Evolutionary conservation across 441 rosid genomes (phyloP).

Genomic region (Croton setiger): DNA sequence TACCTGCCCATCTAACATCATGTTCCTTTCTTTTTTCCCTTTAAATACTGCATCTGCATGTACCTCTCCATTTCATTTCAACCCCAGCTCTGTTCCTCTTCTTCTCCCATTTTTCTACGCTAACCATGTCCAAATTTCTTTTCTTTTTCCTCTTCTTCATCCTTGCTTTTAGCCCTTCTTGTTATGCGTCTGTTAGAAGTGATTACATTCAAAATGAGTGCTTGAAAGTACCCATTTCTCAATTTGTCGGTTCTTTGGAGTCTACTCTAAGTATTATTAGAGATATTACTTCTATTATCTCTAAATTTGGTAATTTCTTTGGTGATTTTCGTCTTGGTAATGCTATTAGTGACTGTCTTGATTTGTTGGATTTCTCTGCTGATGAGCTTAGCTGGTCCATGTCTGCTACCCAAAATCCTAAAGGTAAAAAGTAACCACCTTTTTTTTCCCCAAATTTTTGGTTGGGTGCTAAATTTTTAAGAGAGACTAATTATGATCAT

Average conservation of each 20-base stretch:
- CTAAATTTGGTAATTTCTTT: conserved; percentile 40
- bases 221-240: conserved; percentile 46
- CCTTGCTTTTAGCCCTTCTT: neutral
- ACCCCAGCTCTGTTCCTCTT: no score
- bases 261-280: conserved; percentile 37
- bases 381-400: conserved; percentile 70
- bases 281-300: conserved; percentile 42
- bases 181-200: neutral
- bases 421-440: conserved; percentile 31
- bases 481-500: neutral
- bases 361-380: conserved; percentile 67
- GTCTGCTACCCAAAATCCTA: conserved; percentile 69
- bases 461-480: neutral
- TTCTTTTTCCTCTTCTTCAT: conserved; percentile 12
- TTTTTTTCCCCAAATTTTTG: neutral
- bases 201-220: conserved; percentile 27
- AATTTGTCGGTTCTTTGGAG: conserved; percentile 49
- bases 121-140: conserved; percentile 19
- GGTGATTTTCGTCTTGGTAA: conserved; percentile 54
- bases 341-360: conserved; percentile 74
- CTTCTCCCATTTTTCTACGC: neutral
- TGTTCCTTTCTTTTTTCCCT: no score
- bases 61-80: conserved; percentile 4
- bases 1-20: conserved; percentile 20
- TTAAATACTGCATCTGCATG: conserved; percentile 14